Base-by-base conservation (phyloP, 768 basidiomycete genomes). In the Botryobasidium botryosum region DNA sequence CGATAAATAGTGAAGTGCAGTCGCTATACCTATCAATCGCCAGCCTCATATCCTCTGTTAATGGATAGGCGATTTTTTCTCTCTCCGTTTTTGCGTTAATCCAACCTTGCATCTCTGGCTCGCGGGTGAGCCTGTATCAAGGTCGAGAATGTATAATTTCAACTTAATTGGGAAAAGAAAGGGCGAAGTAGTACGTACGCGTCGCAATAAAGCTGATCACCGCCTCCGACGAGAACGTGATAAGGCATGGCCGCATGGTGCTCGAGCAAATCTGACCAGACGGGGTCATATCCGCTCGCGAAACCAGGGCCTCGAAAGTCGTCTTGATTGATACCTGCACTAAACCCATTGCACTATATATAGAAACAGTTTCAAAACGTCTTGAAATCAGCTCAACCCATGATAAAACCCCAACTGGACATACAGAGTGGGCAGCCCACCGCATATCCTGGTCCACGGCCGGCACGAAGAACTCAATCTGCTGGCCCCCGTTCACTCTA, bases 131-230 rank as follows among this genome's bases (percentile, higher is more conserved):
- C 28, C 80, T 81, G n/a, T n/a, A n/a, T n/a, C n/a, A 53, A 7
- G 13, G 17, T 10, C 46, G 44, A n/a, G 13, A 39, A 12, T 33
- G 18, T 20, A 4, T n/a, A 17, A 31, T 33, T 12, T 17, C 15
- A 25, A 35, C 7, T 32, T 40, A 6, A 35, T 54, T 50, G 43
- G 31, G 18, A 35, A 17, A 15, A 27, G n/a, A 8, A 20, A 8
- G 29, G 27, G 15, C 33, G 21, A 27, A 38, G 8, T n/a, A 17
- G 15, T 21, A 55, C 75, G 35, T 53, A 79, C 79, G 68, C 64
- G 52, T 88, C 85, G 50, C 84, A 86, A 54, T 88, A 94, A 15
- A 94, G 67, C 58, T 92, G 90, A 58, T 92, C 88, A 8, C 90
- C 88, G 17, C 92, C 92, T 15, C 92, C 92, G 5, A 94, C 78